Evolutionary conservation across 441 rosid species (phyloP).

Genomic region (Euphorbia neoarborescens): DNA sequence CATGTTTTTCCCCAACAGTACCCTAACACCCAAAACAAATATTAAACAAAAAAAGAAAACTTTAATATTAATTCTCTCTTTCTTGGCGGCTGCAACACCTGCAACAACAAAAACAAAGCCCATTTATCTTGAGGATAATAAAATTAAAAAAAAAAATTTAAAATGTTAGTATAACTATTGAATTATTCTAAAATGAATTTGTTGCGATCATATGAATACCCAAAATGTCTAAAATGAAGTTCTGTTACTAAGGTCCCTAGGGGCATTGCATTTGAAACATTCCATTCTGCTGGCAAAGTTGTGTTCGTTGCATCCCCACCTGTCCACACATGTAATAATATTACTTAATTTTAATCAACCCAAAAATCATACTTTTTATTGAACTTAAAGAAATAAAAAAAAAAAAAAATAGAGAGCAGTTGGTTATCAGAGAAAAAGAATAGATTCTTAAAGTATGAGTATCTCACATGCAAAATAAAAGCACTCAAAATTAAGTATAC

Average conservation of each 20-base stretch:
- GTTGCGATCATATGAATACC: too few relatives aligned
- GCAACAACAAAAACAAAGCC: background rate
- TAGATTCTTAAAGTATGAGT: background rate
- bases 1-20: conserved; percentile 17
- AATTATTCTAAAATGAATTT: too few relatives aligned
- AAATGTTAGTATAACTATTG: too few relatives aligned
- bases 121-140: too few relatives aligned
- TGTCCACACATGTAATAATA: conserved; percentile 11
- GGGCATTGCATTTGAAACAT: conserved; percentile 82
- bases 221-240: conserved; percentile 43
- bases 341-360: too few relatives aligned
- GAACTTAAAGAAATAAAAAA: too few relatives aligned
- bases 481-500: conserved; percentile 15
- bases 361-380: background rate
- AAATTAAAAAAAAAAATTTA: too few relatives aligned
- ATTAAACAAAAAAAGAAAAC: conserved; percentile 5
- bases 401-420: background rate
- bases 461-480: conserved; percentile 1
- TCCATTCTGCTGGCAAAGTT: conserved; percentile 83
- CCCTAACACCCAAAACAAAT: conserved; percentile 23
- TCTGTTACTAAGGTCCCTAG: conserved; percentile 54
- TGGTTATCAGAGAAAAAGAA: background rate
- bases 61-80: conserved; percentile 16
- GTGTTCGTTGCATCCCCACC: conserved; percentile 78
- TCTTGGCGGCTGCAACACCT: conserved; percentile 30